Base-by-base conservation (phyloP, 2,329 filamentous ascomycete genomes). In the Delphinella strobiligena region DNA sequence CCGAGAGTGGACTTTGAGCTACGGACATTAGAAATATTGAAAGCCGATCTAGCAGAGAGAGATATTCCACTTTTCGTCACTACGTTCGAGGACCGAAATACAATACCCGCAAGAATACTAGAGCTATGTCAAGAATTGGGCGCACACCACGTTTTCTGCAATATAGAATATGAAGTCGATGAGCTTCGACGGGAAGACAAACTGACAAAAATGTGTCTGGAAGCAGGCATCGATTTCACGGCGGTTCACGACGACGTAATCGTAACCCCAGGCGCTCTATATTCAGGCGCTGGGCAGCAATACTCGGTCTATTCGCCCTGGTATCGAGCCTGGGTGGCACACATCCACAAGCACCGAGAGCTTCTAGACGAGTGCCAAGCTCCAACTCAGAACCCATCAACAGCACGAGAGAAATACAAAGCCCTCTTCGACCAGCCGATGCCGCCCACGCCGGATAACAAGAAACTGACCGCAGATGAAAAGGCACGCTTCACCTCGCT, bases 151-250 rank as follows among this genome's bases (percentile, higher is more conserved):
- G 48, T 94, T 2, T 93, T 78, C 51, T 78, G 82, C 35, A 94
- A 93, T 54, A 75, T 87, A 42, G 87, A 94, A 56, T 94, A 93
- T 52, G 88, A 94, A 57, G 85, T 93, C 0, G 88, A 95, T 54
- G 88, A 94, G 61, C 61, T 94, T 42, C 69, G 87, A 32, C 70
- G 87, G 4, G 88, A 95, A 51, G 75, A 78, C 1, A 67, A 66
- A 19, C 61, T 93, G 51, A 69, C 84, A 1, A 69, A 64, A 19
- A 58, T 68, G 31, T 74, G 80, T 44, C 61, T 80, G 1, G 68
- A 76, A 12, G 72, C 71, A 10, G 79, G 74, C 0, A 74, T 89
- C 34, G 68, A 72, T 1, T 78, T 93, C 48, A 71, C 79, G n/a
- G 72, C 79, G 0, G 68, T 81, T 1, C 83, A 88, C 44, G 88